phyloP scores from a whole-genome alignment of 1,139 yeast species.

The Taphrina betulina region DNA sequence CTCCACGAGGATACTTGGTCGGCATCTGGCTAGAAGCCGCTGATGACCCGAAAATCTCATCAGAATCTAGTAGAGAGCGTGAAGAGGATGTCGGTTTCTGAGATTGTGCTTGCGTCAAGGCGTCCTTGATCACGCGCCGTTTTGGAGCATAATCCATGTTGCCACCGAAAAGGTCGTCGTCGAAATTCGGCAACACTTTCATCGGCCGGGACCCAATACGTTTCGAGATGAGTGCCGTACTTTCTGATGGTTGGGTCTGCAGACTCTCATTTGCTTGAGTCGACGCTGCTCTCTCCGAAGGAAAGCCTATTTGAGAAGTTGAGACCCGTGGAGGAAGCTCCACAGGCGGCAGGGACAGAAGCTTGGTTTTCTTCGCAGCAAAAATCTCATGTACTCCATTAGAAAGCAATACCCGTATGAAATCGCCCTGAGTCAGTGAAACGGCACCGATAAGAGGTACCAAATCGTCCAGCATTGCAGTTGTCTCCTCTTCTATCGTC shows the following conservation, averaged over 20 bases:
- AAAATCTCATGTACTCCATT: conserved; percentile 15
- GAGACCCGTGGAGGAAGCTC: not conserved
- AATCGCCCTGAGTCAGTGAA: conserved; percentile 2
- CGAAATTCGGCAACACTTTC: not conserved
- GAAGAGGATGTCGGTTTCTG: not conserved
- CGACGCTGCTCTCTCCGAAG: not conserved
- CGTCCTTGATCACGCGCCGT: too few relatives aligned
- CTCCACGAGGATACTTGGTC: not conserved
- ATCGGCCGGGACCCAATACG: conserved; percentile 4
- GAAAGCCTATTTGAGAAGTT: not conserved
- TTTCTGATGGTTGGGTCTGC: not conserved
- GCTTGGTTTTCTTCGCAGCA: conserved; percentile 1
- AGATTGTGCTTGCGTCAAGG: not conserved
- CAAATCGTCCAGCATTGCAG: conserved; percentile 13
- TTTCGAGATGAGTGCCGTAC: not conserved
- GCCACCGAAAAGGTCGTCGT: conserved; percentile 16
- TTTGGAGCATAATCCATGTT: not conserved
- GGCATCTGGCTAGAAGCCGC: not conserved
- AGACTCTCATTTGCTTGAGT: not conserved
- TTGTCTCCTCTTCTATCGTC: conserved; percentile 15
- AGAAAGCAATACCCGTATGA: conserved; percentile 16
- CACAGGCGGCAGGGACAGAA: not conserved
- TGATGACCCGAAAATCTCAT: not conserved
- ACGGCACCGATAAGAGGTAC: not conserved
- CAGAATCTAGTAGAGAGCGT: not conserved